These are phyloP conservation scores for Porphyrellus cyaneotinctus DNA, from an alignment of 768 basidiomycete genomes.

Conservation along the genomic window DNA sequence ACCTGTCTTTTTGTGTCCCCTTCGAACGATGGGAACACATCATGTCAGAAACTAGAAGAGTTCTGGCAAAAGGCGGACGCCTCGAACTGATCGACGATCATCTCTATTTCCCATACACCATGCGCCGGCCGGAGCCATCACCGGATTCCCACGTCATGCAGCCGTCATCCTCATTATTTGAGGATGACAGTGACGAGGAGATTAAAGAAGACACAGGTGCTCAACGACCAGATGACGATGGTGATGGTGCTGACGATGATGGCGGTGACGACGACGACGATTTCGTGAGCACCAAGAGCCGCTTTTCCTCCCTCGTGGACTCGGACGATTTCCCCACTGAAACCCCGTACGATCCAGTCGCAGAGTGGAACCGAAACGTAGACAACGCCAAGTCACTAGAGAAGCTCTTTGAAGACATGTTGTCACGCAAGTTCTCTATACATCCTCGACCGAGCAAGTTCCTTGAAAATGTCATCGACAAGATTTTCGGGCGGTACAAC, in stretches of 20 bases:
- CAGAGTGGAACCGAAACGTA: conserved; percentile 41
- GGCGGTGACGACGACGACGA: conserved; percentile 35
- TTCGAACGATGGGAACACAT: conserved; percentile 55
- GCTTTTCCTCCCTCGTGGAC: conserved; percentile 23
- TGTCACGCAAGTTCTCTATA: conserved; percentile 47
- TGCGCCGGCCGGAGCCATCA: conserved; percentile 19
- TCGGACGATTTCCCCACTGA: conserved; percentile 14
- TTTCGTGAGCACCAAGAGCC: conserved; percentile 30
- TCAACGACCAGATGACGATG: conserved; percentile 7
- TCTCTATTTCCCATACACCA: conserved; percentile 57
- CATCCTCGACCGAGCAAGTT: conserved; percentile 50
- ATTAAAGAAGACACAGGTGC: conserved; percentile 18
- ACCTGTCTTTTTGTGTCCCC: conserved; percentile 60
- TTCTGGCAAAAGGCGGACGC: conserved; percentile 56
- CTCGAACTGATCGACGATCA: conserved; percentile 76
- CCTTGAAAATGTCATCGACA: conserved; percentile 41
- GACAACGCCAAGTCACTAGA: conserved; percentile 48
- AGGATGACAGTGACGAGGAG: conserved; percentile 19
- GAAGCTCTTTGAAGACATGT: conserved; percentile 55
- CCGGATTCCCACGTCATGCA: not conserved
- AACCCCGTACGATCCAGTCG: conserved; percentile 21
- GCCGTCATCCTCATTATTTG: conserved; percentile 18
- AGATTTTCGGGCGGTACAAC: conserved; percentile 49
- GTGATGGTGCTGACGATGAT: conserved; percentile 18
- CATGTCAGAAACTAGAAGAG: conserved; percentile 56